Evolutionary conservation across 2,329 filamentous ascomycete species (phyloP), one percentile per base, ranked within the genome.

Genomic region (Pseudocercospora macadamiae): DNA sequence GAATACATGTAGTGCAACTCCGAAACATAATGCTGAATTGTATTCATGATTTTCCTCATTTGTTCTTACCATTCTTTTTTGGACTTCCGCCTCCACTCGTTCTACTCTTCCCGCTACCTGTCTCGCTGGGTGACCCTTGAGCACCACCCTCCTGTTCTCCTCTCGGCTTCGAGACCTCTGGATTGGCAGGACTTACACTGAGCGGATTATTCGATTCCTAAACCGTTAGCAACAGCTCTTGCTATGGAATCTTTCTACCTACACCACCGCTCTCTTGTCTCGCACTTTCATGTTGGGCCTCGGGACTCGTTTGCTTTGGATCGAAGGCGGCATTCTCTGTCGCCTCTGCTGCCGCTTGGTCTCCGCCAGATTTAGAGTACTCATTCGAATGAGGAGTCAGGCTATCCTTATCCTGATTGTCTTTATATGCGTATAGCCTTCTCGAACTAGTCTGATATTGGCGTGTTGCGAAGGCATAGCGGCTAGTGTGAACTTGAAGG

Each of bases 331-430:
- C 82, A 39, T 86, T 80, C 3, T 78, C 72, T 57, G 83, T 77
- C 26, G 81, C 77, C 9, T 19, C 4, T 0, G 82, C 80, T 1
- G 86, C 82, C 10, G 77, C 76, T 42, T 86, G 77, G 64, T 86
- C 90, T 0, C 84, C 84, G 3, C 85, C 89, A 51, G 85, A 86
- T 70, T 88, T 85, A 57, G 85, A 84, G 74, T 87, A 85, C 71
- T 96, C 90, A 54, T 82, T 85, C 2, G 82, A 75, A 30, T 84
- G 80, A 0, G 89, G 86, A 59, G 88, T 84, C 30, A 96, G 80
- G 2, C 81, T 80, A 63, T 88, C 82, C 59, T 79, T 80, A 71
- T 77, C 76, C 66, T 78, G 73, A n/a, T 74, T 62, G 59, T 79
- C 75, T 63, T 81, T 80, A 44, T 70, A 68, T 2, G 76, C 68